These are phyloP conservation scores for Acer negundo DNA, from an alignment of 345 rosid species.

Conservation along the genomic window DNA sequence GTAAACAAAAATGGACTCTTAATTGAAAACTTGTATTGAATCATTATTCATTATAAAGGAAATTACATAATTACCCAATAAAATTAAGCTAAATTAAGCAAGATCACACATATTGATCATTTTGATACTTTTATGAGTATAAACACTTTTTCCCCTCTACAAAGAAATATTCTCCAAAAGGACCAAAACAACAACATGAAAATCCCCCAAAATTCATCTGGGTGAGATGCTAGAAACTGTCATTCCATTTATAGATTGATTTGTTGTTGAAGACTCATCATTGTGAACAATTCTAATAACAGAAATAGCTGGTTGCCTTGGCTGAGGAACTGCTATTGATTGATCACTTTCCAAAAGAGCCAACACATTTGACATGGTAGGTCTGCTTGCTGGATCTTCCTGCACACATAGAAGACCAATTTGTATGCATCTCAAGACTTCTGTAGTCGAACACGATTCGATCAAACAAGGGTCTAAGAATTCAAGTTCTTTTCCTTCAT, in stretches of 20 bases:
- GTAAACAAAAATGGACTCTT: no score
- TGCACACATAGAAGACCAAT: constrained; percentile 54
- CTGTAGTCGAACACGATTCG: constrained; percentile 26
- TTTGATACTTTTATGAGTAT: background rate
- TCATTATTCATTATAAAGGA: no score
- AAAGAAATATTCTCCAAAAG: background rate
- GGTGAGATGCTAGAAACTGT: constrained; percentile 20
- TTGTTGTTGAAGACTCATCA: background rate
- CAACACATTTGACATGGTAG: constrained; percentile 46
- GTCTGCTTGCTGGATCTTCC: constrained; percentile 45
- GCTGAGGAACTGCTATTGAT: constrained; percentile 12
- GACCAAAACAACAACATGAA: background rate
- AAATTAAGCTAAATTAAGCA: background rate
- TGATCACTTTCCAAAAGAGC: constrained; percentile 39
- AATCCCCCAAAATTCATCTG: constrained; percentile 8
- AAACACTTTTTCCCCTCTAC: no score
- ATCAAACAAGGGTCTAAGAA: constrained; percentile 34
- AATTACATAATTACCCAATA: background rate
- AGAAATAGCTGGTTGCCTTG: constrained; percentile 32
- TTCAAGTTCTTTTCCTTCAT: constrained; percentile 41
- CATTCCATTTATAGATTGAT: constrained; percentile 13
- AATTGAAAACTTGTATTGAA: background rate
- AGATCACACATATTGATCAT: background rate
- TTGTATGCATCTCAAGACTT: constrained; percentile 45
- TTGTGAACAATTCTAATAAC: constrained; percentile 6